phyloP scores from a whole-genome alignment of 371 early-diverging fungal species.

The Mucor circinelloides region DNA sequence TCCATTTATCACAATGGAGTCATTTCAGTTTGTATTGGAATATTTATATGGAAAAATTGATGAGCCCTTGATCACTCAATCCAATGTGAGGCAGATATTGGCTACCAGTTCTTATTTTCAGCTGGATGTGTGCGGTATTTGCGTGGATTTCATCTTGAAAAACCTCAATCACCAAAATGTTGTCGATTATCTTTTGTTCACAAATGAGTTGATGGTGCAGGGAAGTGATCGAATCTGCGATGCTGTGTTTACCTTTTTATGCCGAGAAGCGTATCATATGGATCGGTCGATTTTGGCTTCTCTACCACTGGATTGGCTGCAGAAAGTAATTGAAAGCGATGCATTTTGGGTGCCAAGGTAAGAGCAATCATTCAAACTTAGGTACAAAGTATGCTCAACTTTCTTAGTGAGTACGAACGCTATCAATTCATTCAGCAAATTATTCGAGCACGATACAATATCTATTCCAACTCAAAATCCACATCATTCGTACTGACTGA shows the following conservation, averaged over 20 bases:
- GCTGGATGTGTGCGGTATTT: slow-evolving; percentile 52
- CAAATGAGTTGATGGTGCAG: slow-evolving; percentile 56
- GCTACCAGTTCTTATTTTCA: slow-evolving; percentile 68
- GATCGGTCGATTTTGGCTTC: slow-evolving; percentile 29
- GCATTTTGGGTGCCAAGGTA: slow-evolving; percentile 67
- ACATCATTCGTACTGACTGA: slow-evolving; percentile 1
- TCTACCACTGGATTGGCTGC: slow-evolving; percentile 58
- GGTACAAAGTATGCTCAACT: neutral
- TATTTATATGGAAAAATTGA: slow-evolving; percentile 50
- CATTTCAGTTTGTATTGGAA: slow-evolving; percentile 59
- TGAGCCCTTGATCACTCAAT: slow-evolving; percentile 34
- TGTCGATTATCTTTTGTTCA: slow-evolving; percentile 57
- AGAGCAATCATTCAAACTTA: neutral
- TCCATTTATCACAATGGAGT: slow-evolving; percentile 54
- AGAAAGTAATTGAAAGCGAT: slow-evolving; percentile 62
- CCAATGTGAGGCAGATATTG: slow-evolving; percentile 49
- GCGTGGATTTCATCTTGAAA: slow-evolving; percentile 55
- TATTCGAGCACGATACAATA: slow-evolving; percentile 24
- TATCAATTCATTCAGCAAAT: slow-evolving; percentile 56
- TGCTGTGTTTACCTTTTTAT: slow-evolving; percentile 60
- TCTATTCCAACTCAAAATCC: neutral
- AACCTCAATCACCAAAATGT: slow-evolving; percentile 51
- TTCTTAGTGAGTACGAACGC: slow-evolving; percentile 55
- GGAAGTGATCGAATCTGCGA: slow-evolving; percentile 60
- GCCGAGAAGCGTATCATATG: slow-evolving; percentile 60